Evolutionary conservation across 2,329 filamentous ascomycete species (phyloP).

Genomic region (Nigrograna mackinnonii): DNA sequence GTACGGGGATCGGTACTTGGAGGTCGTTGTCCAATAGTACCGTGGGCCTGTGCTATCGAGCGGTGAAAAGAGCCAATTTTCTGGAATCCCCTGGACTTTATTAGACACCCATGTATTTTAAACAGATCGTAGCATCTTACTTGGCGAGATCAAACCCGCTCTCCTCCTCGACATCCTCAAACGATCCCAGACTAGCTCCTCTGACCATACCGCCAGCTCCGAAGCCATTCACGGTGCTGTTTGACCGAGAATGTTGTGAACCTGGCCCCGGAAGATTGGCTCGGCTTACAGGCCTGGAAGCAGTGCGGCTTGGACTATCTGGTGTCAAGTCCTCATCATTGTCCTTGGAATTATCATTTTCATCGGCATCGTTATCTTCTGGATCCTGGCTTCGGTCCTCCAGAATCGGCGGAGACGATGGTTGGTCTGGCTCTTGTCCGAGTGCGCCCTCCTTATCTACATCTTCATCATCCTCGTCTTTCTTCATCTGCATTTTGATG

Average conservation of each 20-base stretch:
- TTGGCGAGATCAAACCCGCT: conserved; percentile 54
- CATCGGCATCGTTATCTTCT: conserved; percentile 30
- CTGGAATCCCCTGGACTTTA: conserved; percentile 52
- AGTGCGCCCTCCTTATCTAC: conserved; percentile 31
- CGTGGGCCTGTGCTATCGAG: conserved; percentile 32
- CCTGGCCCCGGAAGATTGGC: conserved; percentile 20
- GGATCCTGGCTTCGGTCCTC: conserved; percentile 25
- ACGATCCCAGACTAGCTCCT: conserved; percentile 36
- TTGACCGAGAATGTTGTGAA: conserved; percentile 30
- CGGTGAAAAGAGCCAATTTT: conserved; percentile 53
- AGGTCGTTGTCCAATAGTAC: conserved; percentile 14
- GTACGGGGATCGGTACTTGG: conserved; percentile 1
- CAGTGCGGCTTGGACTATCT: conserved; percentile 38
- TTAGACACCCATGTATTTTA: background rate
- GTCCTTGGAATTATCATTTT: conserved; percentile 25
- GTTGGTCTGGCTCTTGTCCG: conserved; percentile 34
- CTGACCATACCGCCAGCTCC: conserved; percentile 36
- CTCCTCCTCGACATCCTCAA: conserved; percentile 47
- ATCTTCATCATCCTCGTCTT: conserved; percentile 30
- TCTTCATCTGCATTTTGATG: conserved; percentile 35
- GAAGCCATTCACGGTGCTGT: conserved; percentile 32
- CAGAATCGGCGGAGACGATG: conserved; percentile 37
- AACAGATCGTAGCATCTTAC: conserved; percentile 34
- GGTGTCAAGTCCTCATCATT: conserved; percentile 37
- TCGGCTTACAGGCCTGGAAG: conserved; percentile 38